Conservation (phyloP, 2,329 filamentous ascomycete genomes). For the Dactylonectria estremocensis region DNA sequence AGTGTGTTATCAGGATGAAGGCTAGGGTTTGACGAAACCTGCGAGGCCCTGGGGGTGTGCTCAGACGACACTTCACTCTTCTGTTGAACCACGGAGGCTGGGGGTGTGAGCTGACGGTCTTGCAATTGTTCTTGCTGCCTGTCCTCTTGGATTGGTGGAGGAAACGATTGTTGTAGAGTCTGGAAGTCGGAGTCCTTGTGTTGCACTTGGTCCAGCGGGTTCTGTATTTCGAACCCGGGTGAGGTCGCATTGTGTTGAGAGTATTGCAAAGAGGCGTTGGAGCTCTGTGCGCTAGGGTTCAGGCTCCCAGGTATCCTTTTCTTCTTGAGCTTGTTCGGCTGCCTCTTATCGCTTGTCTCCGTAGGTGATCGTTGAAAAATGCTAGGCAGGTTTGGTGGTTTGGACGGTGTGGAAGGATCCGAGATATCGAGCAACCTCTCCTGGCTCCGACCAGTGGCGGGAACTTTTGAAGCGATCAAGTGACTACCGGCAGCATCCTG, state of each 20-base stretch:
- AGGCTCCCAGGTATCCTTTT: conserved; percentile 82
- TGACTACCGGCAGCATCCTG: conserved; percentile 47
- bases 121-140: conserved; percentile 39
- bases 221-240: conserved; percentile 61
- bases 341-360: conserved; percentile 73
- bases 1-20: conserved; percentile 66
- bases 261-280: conserved; percentile 79
- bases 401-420: conserved; percentile 68
- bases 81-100: conserved; percentile 39
- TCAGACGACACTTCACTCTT: conserved; percentile 59
- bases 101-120: conserved; percentile 37
- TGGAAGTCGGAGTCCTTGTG: conserved; percentile 40
- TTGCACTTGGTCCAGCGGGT: conserved; percentile 61
- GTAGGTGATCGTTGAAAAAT: conserved; percentile 81
- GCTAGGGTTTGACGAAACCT: conserved; percentile 59
- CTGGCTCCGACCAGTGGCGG: conserved; percentile 62
- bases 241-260: conserved; percentile 60
- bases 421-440: conserved; percentile 62
- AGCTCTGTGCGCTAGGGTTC: conserved; percentile 92
- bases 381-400: conserved; percentile 77
- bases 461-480: conserved; percentile 48
- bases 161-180: conserved; percentile 34
- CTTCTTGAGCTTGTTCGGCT: conserved; percentile 93
- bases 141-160: conserved; percentile 41
- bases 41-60: conserved; percentile 62